phyloP scores from a whole-genome alignment of 75 land plant genomes.

The Sequoiadendron giganteum region DNA sequence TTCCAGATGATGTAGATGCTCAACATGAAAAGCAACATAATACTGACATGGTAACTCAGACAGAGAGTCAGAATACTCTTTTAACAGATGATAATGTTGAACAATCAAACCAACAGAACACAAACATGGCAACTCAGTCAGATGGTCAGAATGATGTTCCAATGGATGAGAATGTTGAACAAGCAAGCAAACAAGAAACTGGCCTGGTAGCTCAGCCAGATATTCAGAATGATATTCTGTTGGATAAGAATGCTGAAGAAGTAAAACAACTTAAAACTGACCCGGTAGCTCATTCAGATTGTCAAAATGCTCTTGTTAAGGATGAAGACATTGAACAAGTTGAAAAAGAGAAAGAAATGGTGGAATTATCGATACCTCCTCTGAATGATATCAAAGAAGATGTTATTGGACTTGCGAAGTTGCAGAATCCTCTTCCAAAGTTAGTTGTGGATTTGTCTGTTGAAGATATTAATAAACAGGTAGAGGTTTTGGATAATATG shows the following conservation, averaged over 20 bases:
- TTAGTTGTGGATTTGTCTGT: neutral
- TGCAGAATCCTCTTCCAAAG: neutral
- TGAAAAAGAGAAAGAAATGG: neutral
- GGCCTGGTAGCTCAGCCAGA: neutral
- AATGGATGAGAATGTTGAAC: neutral
- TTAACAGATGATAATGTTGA: neutral
- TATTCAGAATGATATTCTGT: neutral
- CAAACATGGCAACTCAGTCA: neutral
- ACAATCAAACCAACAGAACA: neutral
- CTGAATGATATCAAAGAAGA: neutral
- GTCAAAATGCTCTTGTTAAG: neutral
- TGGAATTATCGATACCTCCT: neutral
- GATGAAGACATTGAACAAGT: neutral
- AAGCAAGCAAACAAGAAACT: neutral
- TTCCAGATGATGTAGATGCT: neutral
- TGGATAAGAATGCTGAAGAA: neutral
- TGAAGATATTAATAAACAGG: neutral
- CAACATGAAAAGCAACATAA: neutral
- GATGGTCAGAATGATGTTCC: neutral
- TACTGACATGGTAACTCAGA: neutral
- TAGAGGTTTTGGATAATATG: neutral
- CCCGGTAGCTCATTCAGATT: neutral
- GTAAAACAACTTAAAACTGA: neutral
- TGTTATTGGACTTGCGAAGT: neutral
- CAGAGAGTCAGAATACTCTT: neutral